Evolutionary conservation across 768 basidiomycete species (phyloP), one percentile per base, ranked within the genome.

Genomic region (Hysterangium stoloniferum): DNA sequence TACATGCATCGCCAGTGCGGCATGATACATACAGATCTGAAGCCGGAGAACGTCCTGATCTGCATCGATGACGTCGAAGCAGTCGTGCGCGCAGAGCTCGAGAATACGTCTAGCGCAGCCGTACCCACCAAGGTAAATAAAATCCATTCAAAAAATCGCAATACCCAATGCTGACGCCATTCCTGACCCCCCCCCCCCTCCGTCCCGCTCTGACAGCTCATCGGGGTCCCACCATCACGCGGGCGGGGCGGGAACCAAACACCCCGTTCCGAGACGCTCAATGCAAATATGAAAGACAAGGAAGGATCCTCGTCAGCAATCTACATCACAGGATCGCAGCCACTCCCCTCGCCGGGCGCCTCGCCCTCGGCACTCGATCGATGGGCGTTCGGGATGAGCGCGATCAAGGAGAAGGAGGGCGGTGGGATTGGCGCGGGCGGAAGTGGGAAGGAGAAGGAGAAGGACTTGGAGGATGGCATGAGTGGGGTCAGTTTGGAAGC

Each of bases 1-100:
- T 99, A 98, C 71, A 92, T 99, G 80, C 96, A 99, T 62, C 79
- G 90, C 41, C 89, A 88, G 65, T 99, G 96, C 63, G 89, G 92
- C 34, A 89, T 99, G 1, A 51, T 51, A 4, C 49, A 51, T 20
- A 51, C 49, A 82, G 93, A 99, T 66, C 74, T 99, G 55, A 98
- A 98, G 65, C 96, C 95, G 0, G 96, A 98, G 66, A 98, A 98
- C 67, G 93, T 99, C 24, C 79, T 99, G 43, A 92, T 99, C 56
- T 85, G 81, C 67, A 97, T 98, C 60, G 95, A 97, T 62, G 88
- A 97, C 62, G 95, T 98, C 57, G 95, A 98, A 60, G 72, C 80
- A 15, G 91, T 98, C 63, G 94, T 98, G 45, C 78, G 82, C 52
- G 72, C 87, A 22, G 93, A 96, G 64, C 71, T 93, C 48, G 78